Conservation (phyloP, 306 rosid genomes). For the Argentina anserina region DNA sequence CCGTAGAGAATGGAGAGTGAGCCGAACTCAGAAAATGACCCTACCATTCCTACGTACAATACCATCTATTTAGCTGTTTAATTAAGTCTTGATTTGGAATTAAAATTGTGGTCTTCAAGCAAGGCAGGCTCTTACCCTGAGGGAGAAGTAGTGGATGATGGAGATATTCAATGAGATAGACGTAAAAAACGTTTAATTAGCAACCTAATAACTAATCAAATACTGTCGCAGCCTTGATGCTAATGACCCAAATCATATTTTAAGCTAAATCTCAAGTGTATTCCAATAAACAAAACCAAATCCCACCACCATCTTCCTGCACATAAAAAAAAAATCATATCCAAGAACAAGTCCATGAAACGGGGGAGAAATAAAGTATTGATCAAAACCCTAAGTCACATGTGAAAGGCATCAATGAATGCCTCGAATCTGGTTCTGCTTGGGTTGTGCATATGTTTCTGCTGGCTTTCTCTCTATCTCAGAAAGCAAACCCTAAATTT, state of each 20-base stretch:
- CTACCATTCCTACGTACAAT: neutral
- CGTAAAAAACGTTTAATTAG: neutral
- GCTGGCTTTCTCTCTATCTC: neutral
- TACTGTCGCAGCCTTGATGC: slow-evolving; percentile 28
- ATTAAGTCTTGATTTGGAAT: slow-evolving; percentile 1
- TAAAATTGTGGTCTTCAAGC: slow-evolving; percentile 28
- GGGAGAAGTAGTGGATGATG: slow-evolving; percentile 15
- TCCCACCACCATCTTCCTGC: slow-evolving; percentile 19
- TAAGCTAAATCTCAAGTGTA: slow-evolving; percentile 4
- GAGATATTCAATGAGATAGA: slow-evolving; percentile 18
- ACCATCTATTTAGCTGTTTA: neutral
- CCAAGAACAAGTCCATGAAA: slow-evolving; percentile 32
- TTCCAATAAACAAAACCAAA: slow-evolving; percentile 21
- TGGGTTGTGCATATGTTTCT: neutral
- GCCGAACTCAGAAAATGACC: neutral
- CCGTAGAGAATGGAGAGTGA: too few relatives aligned
- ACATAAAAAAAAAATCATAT: slow-evolving; percentile 19
- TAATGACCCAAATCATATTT: slow-evolving; percentile 27
- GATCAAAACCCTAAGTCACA: slow-evolving; percentile 23
- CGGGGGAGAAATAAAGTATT: neutral
- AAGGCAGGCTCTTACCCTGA: slow-evolving; percentile 21
- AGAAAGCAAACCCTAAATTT: slow-evolving; percentile 24
- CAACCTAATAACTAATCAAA: slow-evolving; percentile 1
- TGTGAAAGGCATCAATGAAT: slow-evolving; percentile 39
- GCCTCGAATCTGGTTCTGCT: slow-evolving; percentile 29